Evolutionary conservation across 805 yeast species (phyloP), one percentile per base, ranked within the genome.

Genomic region (Lachancea sp.): DNA sequence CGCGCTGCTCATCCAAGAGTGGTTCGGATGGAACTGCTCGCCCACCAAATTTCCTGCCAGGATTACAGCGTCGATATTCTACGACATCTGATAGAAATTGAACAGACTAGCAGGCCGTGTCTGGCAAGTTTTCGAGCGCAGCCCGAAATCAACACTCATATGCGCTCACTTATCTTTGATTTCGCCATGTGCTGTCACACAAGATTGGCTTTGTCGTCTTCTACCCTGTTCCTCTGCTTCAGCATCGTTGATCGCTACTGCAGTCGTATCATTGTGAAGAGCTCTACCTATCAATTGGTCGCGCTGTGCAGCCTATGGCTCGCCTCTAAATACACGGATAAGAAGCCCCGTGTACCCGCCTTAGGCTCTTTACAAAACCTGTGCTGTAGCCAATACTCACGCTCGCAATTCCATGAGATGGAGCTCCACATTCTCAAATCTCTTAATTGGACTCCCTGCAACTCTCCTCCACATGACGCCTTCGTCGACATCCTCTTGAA

Each of bases 241-340:
- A 78, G 78, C 52, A 73, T 88, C 45, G 73, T 89, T 43, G 96
- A 89, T 59, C 74, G 96, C 43, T 90, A 89, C 64, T 82, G 92
- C 56, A 80, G 94, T 34, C 77, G 77, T 49, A 72, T 95, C 49
- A 75, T 85, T 18, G 87, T 87, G 6, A 77, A 83, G 58, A 76
- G 82, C 48, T 84, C 83, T 45, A 94, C 87, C 56, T 80, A 83
- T 56, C 97, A 88, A 63, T 69, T 89, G 39, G 77, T 89, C 20
- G 95, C 94, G 21, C 77, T 94, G 49, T 80, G 94, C 1, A 80
- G 95, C 21, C 64, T 89, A 38, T 90, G 97, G 97, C 75, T 90
- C 15, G 88, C 95, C 2, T 74, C 94, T 26, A 89, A 89, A 58
- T 71, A 76, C 43, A 72, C 75, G 50, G 89, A 87, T 47, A 74